Evolutionary conservation across 768 basidiomycete species (phyloP).

Genomic region (Phylloporus sp.): DNA sequence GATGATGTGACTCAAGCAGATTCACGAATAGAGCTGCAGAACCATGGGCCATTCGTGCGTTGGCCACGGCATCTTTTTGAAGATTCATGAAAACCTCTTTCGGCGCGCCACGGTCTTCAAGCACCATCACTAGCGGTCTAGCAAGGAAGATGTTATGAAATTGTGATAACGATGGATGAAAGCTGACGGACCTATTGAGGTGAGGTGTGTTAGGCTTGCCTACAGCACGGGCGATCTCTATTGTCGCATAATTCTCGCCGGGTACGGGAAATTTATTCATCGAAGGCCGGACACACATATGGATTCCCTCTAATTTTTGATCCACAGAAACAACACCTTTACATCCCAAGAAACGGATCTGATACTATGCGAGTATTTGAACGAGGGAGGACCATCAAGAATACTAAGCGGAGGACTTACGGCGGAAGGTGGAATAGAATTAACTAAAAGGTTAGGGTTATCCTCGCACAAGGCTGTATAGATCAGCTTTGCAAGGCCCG

Average conservation of each 20-base stretch:
- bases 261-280: constrained; percentile 73
- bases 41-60: constrained; percentile 57
- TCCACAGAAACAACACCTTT: constrained; percentile 82
- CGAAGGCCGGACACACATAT: constrained; percentile 65
- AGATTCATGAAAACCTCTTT: constrained; percentile 55
- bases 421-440: constrained; percentile 51
- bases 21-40: constrained; percentile 45
- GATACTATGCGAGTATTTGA: constrained; percentile 43
- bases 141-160: neutral
- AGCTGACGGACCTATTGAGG: constrained; percentile 57
- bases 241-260: constrained; percentile 46
- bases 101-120: constrained; percentile 71
- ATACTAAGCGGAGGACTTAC: constrained; percentile 38
- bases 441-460: constrained; percentile 32
- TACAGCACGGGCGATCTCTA: constrained; percentile 72
- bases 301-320: constrained; percentile 45
- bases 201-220: constrained; percentile 57
- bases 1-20: constrained; percentile 46
- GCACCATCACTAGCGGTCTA: constrained; percentile 71
- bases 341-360: constrained; percentile 79
- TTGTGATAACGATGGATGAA: neutral
- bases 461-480: constrained; percentile 51
- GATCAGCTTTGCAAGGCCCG: constrained; percentile 51
- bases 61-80: constrained; percentile 55
- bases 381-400: neutral